Conservation (phyloP, 371 early-diverging fungal genomes). For the Funneliformis caledonium region DNA sequence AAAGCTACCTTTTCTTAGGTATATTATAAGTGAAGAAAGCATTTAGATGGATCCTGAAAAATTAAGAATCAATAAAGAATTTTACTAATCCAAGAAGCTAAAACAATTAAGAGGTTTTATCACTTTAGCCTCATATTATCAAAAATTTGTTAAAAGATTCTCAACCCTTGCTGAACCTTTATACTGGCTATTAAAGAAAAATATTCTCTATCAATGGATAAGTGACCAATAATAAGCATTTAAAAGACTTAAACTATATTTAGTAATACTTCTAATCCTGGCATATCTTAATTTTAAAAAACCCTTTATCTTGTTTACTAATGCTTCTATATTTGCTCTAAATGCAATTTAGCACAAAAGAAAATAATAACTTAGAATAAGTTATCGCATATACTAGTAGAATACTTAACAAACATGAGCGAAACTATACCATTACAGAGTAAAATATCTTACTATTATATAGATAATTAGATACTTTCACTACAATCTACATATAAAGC, state of each 20-base stretch:
- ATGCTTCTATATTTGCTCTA: conserved; percentile 46
- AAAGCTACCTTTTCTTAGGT: no score
- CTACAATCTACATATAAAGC: no score
- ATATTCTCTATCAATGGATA: conserved; percentile 43
- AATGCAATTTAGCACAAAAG: conserved; percentile 45
- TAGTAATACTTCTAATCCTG: conserved; percentile 42
- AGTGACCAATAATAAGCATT: conserved; percentile 43
- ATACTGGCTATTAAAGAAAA: conserved; percentile 47
- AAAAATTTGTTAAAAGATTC: conserved; percentile 44
- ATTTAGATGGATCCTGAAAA: no score
- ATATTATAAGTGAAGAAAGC: no score
- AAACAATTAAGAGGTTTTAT: no score
- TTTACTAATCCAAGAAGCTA: no score
- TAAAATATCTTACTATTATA: no score
- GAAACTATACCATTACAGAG: no score
- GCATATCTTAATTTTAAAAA: conserved; percentile 42
- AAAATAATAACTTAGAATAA: conserved; percentile 13
- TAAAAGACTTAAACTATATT: conserved; percentile 38
- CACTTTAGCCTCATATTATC: no score
- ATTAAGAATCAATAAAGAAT: no score
- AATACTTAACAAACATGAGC: conserved; percentile 15
- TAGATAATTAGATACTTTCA: no score
- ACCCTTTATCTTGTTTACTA: conserved; percentile 43
- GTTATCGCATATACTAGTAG: conserved; percentile 1
- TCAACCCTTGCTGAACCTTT: conserved; percentile 43